These are phyloP conservation scores for Ascochyta pisi DNA, from an alignment of 2,329 filamentous ascomycete species.

Conservation along the genomic window DNA sequence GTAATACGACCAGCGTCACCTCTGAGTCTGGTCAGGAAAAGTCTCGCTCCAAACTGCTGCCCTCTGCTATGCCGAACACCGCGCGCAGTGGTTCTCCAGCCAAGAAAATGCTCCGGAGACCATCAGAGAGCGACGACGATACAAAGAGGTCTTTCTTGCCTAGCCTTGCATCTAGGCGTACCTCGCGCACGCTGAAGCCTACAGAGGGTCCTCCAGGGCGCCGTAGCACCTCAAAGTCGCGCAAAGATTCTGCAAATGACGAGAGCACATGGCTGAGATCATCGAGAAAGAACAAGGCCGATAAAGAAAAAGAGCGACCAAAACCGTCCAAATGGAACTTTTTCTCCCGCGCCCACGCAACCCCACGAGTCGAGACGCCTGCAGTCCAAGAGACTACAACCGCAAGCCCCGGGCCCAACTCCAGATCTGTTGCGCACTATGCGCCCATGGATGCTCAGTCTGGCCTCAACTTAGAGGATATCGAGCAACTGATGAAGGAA, in stretches of 20 bases:
- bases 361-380: slow-evolving; percentile 45
- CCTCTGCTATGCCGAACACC: slow-evolving; percentile 49
- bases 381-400: slow-evolving; percentile 50
- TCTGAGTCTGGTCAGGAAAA: slow-evolving; percentile 28
- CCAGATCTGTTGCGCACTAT: slow-evolving; percentile 63
- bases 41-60: slow-evolving; percentile 39
- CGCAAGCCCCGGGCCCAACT: slow-evolving; percentile 36
- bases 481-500: slow-evolving; percentile 57
- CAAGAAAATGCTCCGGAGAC: slow-evolving; percentile 39
- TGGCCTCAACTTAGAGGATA: slow-evolving; percentile 53
- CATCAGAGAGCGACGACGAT: slow-evolving; percentile 49
- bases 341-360: slow-evolving; percentile 59
- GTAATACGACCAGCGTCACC: slow-evolving; percentile 28
- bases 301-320: slow-evolving; percentile 36
- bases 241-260: slow-evolving; percentile 36
- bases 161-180: slow-evolving; percentile 34
- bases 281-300: slow-evolving; percentile 37
- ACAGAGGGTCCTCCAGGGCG: slow-evolving; percentile 27
- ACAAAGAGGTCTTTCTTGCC: slow-evolving; percentile 44
- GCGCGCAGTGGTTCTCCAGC: slow-evolving; percentile 39
- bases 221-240: slow-evolving; percentile 25
- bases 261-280: slow-evolving; percentile 50
- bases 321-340: slow-evolving; percentile 63
- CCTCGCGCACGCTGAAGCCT: slow-evolving; percentile 36
- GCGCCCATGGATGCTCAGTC: slow-evolving; percentile 61